Percentiles rank a stretch among this genome's conserved stretches.
Conservation (phyloP, 179 eudicot species). For the Gypsophila paniculata region DNA sequence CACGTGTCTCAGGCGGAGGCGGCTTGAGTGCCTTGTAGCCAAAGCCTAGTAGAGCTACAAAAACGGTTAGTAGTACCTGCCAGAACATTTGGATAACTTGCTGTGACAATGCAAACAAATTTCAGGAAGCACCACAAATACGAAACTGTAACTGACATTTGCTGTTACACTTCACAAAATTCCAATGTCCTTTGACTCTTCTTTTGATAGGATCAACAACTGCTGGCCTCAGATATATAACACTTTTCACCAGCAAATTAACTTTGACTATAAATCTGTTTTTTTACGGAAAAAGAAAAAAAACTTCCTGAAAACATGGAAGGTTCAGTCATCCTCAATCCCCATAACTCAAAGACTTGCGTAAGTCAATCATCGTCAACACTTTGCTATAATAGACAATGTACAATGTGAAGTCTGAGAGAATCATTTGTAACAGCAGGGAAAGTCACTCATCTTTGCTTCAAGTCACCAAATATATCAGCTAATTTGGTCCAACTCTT, state of each 20-base stretch:
- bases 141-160: conserved; percentile 15
- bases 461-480: neutral
- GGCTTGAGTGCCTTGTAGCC: conserved; percentile 28
- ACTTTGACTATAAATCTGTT: neutral
- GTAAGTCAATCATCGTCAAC: neutral
- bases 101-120: neutral
- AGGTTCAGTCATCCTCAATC: neutral
- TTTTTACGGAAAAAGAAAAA: too few relatives aligned
- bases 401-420: neutral
- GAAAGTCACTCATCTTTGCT: neutral
- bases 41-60: conserved; percentile 13
- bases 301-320: neutral
- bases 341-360: neutral
- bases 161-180: conserved; percentile 20
- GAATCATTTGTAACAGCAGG: neutral
- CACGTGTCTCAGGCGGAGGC: conserved; percentile 34
- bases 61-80: conserved; percentile 25
- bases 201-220: neutral
- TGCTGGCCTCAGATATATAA: conserved; percentile 7
- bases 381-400: neutral
- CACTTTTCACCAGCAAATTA: neutral
- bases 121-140: neutral
- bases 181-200: conserved; percentile 17
- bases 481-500: neutral
- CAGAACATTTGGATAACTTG: neutral